These are phyloP conservation scores for Myotisia sp. DNA, from an alignment of 2,329 filamentous ascomycete species.

Conservation along the genomic window DNA sequence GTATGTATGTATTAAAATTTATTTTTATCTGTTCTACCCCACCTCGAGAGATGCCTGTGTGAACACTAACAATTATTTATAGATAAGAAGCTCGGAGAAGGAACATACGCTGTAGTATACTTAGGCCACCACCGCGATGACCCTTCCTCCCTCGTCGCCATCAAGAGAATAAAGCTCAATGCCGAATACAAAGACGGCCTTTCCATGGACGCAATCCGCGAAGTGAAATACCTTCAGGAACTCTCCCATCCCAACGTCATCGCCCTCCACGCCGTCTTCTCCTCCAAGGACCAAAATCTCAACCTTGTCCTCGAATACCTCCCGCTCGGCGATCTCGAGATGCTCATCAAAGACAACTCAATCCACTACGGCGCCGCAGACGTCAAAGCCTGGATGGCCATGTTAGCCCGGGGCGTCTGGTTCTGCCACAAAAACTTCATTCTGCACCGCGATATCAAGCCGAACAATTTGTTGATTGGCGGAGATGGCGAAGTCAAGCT, in stretches of 20 bases:
- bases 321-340: constrained; percentile 85
- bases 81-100: constrained; percentile 87
- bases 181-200: constrained; percentile 69
- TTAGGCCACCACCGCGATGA: constrained; percentile 64
- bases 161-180: constrained; percentile 41
- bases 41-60: no score
- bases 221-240: constrained; percentile 91
- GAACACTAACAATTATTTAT: constrained; percentile 1
- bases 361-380: constrained; percentile 77
- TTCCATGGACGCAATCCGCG: constrained; percentile 84
- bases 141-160: constrained; percentile 60
- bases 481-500: constrained; percentile 88
- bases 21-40: no score
- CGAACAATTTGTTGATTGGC: constrained; percentile 91
- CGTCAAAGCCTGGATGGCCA: constrained; percentile 97
- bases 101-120: constrained; percentile 94
- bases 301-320: constrained; percentile 91
- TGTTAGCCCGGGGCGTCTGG: constrained; percentile 85
- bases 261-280: constrained; percentile 80
- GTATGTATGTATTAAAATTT: constrained; percentile 37
- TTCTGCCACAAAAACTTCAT: constrained; percentile 94
- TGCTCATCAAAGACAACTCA: constrained; percentile 75
- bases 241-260: constrained; percentile 93
- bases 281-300: constrained; percentile 89
- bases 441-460: constrained; percentile 95